phyloP scores from a whole-genome alignment of 2,329 filamentous ascomycete genomes.

The Hirsutella minnesotensis region DNA sequence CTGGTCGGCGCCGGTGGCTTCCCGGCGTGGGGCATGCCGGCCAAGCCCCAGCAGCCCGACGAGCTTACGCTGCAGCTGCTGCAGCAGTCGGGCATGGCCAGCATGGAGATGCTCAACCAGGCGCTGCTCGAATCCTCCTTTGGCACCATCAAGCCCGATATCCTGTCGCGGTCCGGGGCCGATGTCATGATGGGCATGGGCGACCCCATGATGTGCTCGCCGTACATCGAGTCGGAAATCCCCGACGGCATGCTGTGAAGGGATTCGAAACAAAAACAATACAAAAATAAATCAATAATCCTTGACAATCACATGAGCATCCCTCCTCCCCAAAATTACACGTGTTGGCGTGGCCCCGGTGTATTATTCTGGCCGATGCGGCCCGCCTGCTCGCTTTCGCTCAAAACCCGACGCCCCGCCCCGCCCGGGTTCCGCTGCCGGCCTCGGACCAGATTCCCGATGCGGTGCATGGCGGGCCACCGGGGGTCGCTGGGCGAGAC shows the following conservation, averaged over 20 bases:
- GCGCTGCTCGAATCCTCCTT: conserved; percentile 40
- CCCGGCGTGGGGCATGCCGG: conserved; percentile 17
- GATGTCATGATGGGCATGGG: conserved; percentile 46
- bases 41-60: conserved; percentile 9
- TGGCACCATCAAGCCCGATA: conserved; percentile 42
- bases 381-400: not conserved
- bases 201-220: conserved; percentile 47
- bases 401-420: not conserved
- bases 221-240: conserved; percentile 26
- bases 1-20: conserved; percentile 11
- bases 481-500: too few species aligned
- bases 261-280: too few species aligned
- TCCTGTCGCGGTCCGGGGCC: conserved; percentile 37
- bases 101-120: conserved; percentile 35
- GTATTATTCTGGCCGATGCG: too few species aligned
- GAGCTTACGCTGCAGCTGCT: conserved; percentile 27
- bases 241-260: too few species aligned
- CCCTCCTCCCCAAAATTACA: too few species aligned
- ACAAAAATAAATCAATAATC: too few species aligned
- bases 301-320: too few species aligned
- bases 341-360: too few species aligned
- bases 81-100: conserved; percentile 27
- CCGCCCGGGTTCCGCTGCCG: not conserved
- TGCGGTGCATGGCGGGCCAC: not conserved
- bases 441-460: not conserved